Evolutionary conservation across 148 eudicot species (phyloP), one percentile per base, ranked within the genome.

Genomic region (Fagopyrum esculentum): DNA sequence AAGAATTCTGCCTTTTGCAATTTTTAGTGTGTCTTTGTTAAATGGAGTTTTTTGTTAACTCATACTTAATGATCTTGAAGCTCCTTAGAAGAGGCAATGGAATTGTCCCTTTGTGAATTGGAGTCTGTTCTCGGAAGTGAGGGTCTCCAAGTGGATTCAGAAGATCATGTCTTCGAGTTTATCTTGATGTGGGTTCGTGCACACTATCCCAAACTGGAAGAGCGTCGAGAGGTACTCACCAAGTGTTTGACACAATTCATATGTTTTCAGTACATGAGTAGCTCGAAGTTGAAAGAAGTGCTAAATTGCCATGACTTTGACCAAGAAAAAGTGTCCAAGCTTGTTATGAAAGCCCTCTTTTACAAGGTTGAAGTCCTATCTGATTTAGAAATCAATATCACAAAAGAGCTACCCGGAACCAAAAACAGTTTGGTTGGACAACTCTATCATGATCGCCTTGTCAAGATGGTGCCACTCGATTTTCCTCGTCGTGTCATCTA

Each of bases 61-160:
- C 10, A 60, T 8, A 8, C 5, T 4, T 63, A 16, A 6, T 12
- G 16, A 29, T 59, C 44, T 3, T 75, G 76, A 74, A 63, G 69
- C 45, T 63, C 69, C n/a, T 90, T 83, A 77, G 89, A 90, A 0
- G 96, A 93, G 85, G 89, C 90, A 59, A 81, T 90, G 89, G 76
- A 73, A 71, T 83, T 93, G 74, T 91, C 98, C 59, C 88, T 93
- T 66, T 87, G 91, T 54, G 96, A 90, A 70, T 80, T 93, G 11
- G 98, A 93, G 81, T 89, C 91, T 63, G 71, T 93, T 56, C 81
- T 93, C 73, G 81, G 88, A 0, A 93, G 90, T 71, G 93, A 87
- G 0, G 96, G 87, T 71, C 90, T 93, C 72, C 93, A 90, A 56
- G 93, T 93, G 74, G 88, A 89, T 69, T 87, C 98, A 19, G 98